Evolutionary conservation across 2,329 filamentous ascomycete genomes (phyloP).

Genomic region (Verticillium nubilum): DNA sequence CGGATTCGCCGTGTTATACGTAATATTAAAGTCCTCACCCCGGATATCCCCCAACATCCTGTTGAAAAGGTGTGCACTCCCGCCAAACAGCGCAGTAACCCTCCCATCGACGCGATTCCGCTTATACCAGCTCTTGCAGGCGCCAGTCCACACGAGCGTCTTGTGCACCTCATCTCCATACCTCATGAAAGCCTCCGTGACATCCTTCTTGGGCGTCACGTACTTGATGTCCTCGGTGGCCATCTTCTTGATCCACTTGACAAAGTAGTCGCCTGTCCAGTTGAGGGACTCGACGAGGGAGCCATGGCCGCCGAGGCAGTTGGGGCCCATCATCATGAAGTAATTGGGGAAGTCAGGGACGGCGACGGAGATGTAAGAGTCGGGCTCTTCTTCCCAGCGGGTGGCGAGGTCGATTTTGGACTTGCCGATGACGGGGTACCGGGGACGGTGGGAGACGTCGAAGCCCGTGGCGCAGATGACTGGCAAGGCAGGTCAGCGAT

Average conservation of each 20-base stretch:
- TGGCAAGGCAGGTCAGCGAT: background rate
- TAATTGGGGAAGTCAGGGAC: slow-evolving; percentile 24
- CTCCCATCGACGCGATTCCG: slow-evolving; percentile 32
- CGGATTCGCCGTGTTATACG: slow-evolving; percentile 30
- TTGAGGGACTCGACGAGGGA: slow-evolving; percentile 12
- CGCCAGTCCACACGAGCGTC: slow-evolving; percentile 26
- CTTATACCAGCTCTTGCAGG: slow-evolving; percentile 44
- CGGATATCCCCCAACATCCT: slow-evolving; percentile 30
- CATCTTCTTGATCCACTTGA: slow-evolving; percentile 16
- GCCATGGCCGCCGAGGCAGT: slow-evolving; percentile 7
- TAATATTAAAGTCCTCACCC: slow-evolving; percentile 42
- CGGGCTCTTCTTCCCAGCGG: slow-evolving; percentile 37
- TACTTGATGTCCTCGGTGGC: slow-evolving; percentile 19
- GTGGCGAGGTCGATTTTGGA: slow-evolving; percentile 41
- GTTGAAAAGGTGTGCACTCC: slow-evolving; percentile 32
- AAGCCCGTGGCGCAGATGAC: slow-evolving; percentile 15
- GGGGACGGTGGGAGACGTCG: slow-evolving; percentile 13
- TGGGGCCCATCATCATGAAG: slow-evolving; percentile 18
- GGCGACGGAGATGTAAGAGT: slow-evolving; percentile 21
- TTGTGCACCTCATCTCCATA: slow-evolving; percentile 32
- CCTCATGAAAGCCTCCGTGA: slow-evolving; percentile 27
- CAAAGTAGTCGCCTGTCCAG: slow-evolving; percentile 20
- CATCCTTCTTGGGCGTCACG: slow-evolving; percentile 25
- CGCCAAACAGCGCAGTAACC: slow-evolving; percentile 37
- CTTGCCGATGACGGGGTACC: slow-evolving; percentile 40